Base-by-base conservation (phyloP, 257 asterid species). In the Nemophila menziesii region DNA sequence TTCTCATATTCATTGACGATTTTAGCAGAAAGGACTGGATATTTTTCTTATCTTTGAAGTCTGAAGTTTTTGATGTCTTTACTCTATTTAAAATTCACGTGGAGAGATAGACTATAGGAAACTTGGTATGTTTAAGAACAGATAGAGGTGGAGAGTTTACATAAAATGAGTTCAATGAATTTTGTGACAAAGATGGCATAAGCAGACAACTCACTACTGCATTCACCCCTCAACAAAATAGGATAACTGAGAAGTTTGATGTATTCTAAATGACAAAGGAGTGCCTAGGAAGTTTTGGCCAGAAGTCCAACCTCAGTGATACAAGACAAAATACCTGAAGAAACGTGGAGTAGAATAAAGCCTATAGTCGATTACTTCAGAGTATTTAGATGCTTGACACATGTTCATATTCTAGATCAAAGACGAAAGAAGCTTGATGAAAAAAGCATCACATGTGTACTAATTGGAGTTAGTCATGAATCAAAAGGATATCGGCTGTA, bases 181-280 rank as follows among this genome's bases (percentile, higher is more conserved):
- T 18, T 11, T 20, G 34, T 12, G n/a, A 14, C 10, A 11, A 20
- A 15, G 1, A 18, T 4, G 34, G 14, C 14, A 17, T 44, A 18
- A 18, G 15, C 10, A 1, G 15, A 22, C 17, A 44, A 11, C 17
- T 43, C 5, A 43, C 48, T 8, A 43, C 27, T 9, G 36, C 46
- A 4, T 42, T 10, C 46, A 42, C 46, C 18, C 46, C 46, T 4
- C 46, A 42, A 15, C 46, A 42, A 42, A 42, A 42, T 17, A 12
- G 46, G 17, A 17, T 42, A 5, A 22, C 46, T 17, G 19, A 42
- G 19, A n/a, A n/a, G n/a, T n/a, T n/a, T n/a, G 36, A 29, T 29
- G 36, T 6, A 29, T 29, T 5, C 12, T 5, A 29, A 12, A 6
- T 29, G 36, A 29, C 12, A 29, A 29, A 29, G 36, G 12, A 29